Evolutionary conservation across 495 filamentous ascomycete species (phyloP), one percentile per base, ranked within the genome.

Genomic region (Penicillium riverlandense): DNA sequence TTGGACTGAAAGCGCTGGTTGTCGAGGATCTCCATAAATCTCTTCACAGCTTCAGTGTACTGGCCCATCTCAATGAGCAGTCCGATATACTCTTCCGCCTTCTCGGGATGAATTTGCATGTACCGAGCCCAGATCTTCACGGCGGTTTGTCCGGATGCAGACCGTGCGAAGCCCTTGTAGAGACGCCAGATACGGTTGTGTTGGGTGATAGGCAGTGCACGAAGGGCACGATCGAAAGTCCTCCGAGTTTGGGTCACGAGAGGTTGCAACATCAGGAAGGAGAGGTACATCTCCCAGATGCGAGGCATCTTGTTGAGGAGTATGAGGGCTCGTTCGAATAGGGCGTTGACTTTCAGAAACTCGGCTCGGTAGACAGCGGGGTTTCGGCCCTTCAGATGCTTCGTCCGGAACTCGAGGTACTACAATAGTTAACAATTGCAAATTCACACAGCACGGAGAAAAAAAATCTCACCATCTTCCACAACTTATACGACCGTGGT

Each of bases 301-400:
- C 80, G 77, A 37, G 94, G 94, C 94, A 99, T 99, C 67, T 99
- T 99, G 71, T 97, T 96, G 51, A 99, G 78, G 8, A 99, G 75
- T 48, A 97, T 86, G 31, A 99, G 70, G 8, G 94, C 90, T 51
- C 88, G 80, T 66, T 99, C 94, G 55, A 96, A 99, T 28, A 96
- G 79, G 37, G 89, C 78, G 61, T 99, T 97, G 58, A 99, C 90
- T 62, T 96, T 96, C 52, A 78, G 75, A 62, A 84, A 97, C 56
- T 97, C 90, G 41, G 79, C 70, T 28, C 79, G 79, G 63, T 88
- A 88, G 32, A 82, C 79, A 47, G 85, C 86, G 32, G 91, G 79
- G 60, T 96, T 96, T 54, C 89, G 82, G 57, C 84, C 84, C 29
- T 78, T 75, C 44, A 96, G 74, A 65, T 97, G 90, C 49, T 85